Percentiles rank a stretch among this genome's conserved stretches.
Conservation (phyloP, 352 stramenopile genomes). For the Globisporangium recalcitrans region DNA sequence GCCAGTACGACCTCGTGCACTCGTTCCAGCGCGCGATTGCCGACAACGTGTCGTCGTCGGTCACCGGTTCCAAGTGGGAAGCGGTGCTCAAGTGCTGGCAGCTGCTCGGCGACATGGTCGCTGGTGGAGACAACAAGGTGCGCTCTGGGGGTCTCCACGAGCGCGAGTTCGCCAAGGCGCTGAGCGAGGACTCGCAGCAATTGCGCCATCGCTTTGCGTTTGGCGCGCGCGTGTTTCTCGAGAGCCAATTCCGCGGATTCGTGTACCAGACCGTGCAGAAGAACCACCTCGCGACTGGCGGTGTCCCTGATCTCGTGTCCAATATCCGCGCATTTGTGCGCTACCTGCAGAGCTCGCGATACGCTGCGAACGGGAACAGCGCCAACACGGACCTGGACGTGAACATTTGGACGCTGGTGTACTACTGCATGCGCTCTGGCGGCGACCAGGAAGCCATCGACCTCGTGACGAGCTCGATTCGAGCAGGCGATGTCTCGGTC, state of each 20-base stretch:
- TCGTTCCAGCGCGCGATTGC: constrained; percentile 49
- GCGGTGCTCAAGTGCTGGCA: constrained; percentile 80
- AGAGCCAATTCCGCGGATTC: constrained; percentile 71
- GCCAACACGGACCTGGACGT: constrained; percentile 20
- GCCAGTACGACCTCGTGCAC: constrained; percentile 61
- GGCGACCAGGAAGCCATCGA: constrained; percentile 66
- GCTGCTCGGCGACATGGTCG: constrained; percentile 61
- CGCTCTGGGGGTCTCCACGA: constrained; percentile 33
- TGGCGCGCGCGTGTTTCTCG: constrained; percentile 67
- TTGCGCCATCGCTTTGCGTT: constrained; percentile 58
- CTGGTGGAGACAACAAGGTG: constrained; percentile 42
- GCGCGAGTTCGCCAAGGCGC: constrained; percentile 44
- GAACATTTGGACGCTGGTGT: constrained; percentile 72
- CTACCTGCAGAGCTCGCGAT: constrained; percentile 67
- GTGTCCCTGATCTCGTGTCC: constrained; percentile 63
- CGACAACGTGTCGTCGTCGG: constrained; percentile 50
- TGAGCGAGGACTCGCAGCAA: constrained; percentile 31
- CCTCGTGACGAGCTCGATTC: constrained; percentile 37
- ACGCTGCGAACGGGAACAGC: constrained; percentile 33
- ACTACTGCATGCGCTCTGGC: constrained; percentile 77
- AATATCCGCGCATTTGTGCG: constrained; percentile 74
- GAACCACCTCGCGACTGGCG: constrained; percentile 62
- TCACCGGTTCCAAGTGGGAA: constrained; percentile 67
- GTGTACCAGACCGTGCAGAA: constrained; percentile 80
- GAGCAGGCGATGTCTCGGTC: constrained; percentile 38